A percentile compares a stretch with the other conserved stretches of the same genome.
phyloP scores from a whole-genome alignment of 495 filamentous ascomycete genomes.

The Friedmanniomyces simplex region DNA sequence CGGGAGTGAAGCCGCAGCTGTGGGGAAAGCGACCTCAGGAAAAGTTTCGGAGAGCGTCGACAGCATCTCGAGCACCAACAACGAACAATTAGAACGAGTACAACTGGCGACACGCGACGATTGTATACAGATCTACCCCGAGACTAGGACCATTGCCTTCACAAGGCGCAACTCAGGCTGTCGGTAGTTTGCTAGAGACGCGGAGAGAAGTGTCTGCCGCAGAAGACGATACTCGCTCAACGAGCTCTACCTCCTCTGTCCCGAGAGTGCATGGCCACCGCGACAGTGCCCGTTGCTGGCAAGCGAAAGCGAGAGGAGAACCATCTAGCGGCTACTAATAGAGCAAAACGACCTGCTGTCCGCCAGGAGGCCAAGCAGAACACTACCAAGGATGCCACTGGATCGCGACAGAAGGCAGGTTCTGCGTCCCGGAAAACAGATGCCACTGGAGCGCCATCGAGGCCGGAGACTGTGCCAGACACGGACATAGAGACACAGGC shows the following conservation, averaged over 20 bases:
- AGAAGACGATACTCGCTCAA: neutral
- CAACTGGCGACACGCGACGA: too few relatives aligned
- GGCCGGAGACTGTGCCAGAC: too few relatives aligned
- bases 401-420: neutral
- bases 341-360: neutral
- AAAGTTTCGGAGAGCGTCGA: neutral
- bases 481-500: too few relatives aligned
- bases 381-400: neutral
- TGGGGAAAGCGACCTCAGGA: neutral
- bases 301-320: slow-evolving; percentile 15
- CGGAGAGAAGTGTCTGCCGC: too few relatives aligned
- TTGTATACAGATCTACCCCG: too few relatives aligned
- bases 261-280: neutral
- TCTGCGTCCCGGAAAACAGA: neutral
- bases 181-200: too few relatives aligned
- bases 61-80: too few relatives aligned
- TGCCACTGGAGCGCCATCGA: neutral
- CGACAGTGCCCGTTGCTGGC: neutral
- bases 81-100: too few relatives aligned
- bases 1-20: neutral
- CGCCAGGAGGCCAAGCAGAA: neutral
- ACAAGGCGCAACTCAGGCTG: too few relatives aligned
- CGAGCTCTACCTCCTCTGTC: neutral
- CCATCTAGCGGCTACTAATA: neutral
- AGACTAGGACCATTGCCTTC: too few relatives aligned